These are phyloP conservation scores for Hyparrhenia diplandra DNA, from an alignment of 176 grass and related monocot species.

Conservation along the genomic window DNA sequence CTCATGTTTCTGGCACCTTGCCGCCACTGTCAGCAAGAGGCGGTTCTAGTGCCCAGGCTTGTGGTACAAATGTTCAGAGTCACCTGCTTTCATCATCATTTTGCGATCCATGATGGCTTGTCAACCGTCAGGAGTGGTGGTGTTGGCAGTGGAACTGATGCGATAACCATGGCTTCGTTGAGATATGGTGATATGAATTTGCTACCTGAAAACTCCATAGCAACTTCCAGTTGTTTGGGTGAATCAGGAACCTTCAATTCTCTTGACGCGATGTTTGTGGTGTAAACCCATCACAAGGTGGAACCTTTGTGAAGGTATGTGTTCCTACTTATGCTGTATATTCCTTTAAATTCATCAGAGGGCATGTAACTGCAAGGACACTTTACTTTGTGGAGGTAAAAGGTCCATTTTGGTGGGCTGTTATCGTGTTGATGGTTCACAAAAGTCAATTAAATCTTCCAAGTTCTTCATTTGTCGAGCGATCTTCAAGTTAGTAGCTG, in stretches of 20 bases:
- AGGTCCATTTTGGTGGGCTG: too few species aligned
- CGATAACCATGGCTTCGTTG: constrained; percentile 64
- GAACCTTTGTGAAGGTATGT: constrained; percentile 92
- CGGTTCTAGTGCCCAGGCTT: constrained; percentile 51
- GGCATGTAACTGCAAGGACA: too few species aligned
- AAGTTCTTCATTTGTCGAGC: too few species aligned
- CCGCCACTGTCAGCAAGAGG: constrained; percentile 45
- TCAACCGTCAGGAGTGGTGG: constrained; percentile 34
- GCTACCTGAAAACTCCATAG: constrained; percentile 48
- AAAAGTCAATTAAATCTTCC: too few species aligned
- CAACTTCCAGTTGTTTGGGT: constrained; percentile 60
- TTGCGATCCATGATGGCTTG: constrained; percentile 51
- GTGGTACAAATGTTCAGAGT: constrained; percentile 51
- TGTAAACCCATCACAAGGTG: constrained; percentile 61
- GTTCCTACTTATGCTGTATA: background rate
- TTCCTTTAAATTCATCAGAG: too few species aligned
- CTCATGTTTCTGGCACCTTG: constrained; percentile 47
- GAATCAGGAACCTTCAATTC: constrained; percentile 55
- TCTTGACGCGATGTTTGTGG: constrained; percentile 57
- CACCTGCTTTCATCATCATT: constrained; percentile 58
- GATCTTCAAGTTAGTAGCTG: background rate
- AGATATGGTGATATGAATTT: constrained; percentile 58
- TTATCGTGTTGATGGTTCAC: too few species aligned
- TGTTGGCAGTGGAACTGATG: constrained; percentile 38
- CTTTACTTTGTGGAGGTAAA: too few species aligned